Evolutionary conservation across 176 grass and related monocot genomes (phyloP).

Genomic region (Triticum turgidum): DNA sequence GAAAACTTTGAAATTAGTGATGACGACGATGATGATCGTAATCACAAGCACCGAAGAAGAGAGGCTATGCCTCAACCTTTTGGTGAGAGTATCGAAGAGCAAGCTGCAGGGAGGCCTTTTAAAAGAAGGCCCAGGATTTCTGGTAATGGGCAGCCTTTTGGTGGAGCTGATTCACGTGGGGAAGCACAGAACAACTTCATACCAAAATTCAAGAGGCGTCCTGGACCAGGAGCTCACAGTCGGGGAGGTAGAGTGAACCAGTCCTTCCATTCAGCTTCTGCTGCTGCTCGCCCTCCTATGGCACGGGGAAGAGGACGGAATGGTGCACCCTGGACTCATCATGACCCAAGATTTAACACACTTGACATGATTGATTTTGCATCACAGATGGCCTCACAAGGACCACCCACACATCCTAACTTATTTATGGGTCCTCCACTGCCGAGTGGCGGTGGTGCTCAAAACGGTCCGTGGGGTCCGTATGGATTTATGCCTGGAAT

Average conservation of each 20-base stretch:
- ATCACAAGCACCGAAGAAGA: conserved; percentile 86
- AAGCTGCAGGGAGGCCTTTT: conserved; percentile 35
- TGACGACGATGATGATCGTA: conserved; percentile 88
- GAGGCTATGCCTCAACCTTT: conserved; percentile 59
- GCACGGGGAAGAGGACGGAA: conserved; percentile 81
- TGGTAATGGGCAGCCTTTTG: conserved; percentile 43
- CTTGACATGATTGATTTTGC: conserved; percentile 83
- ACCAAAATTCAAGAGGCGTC: conserved; percentile 63
- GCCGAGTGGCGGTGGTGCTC: conserved; percentile 38
- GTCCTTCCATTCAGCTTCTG: conserved; percentile 41
- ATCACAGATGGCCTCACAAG: conserved; percentile 69
- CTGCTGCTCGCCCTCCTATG: conserved; percentile 36
- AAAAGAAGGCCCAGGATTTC: conserved; percentile 56
- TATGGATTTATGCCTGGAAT: conserved; percentile 93
- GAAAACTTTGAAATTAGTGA: conserved; percentile 71
- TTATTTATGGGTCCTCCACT: conserved; percentile 59
- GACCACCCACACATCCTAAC: conserved; percentile 58
- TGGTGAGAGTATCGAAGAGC: conserved; percentile 57
- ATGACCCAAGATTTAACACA: conserved; percentile 71
- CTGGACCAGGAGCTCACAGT: conserved; percentile 32
- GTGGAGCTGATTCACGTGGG: conserved; percentile 39
- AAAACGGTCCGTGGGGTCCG: conserved; percentile 75
- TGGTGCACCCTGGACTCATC: conserved; percentile 54
- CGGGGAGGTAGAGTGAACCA: conserved; percentile 53
- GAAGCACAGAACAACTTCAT: conserved; percentile 47